Evolutionary conservation across 2,329 filamentous ascomycete genomes (phyloP).

Genomic region (Fonsecaea multimorphosa): DNA sequence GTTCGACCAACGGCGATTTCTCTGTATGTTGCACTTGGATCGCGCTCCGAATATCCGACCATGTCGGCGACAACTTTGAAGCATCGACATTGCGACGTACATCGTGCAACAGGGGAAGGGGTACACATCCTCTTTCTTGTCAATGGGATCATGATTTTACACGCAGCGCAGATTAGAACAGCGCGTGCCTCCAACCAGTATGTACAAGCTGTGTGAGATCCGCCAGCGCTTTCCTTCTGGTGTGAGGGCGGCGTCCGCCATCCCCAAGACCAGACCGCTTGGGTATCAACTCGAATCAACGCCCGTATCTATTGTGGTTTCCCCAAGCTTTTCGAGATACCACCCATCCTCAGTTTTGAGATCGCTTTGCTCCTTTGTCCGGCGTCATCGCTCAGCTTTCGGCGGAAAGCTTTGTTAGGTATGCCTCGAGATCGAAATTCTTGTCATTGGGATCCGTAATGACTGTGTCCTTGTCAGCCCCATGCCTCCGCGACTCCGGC

Average conservation of each 20-base stretch:
- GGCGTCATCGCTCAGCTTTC: constrained; percentile 31
- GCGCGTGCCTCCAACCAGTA: constrained; percentile 24
- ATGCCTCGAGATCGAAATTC: constrained; percentile 92
- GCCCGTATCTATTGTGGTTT: constrained; percentile 28
- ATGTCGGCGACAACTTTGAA: background rate
- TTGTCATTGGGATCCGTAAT: constrained; percentile 80
- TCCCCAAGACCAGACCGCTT: constrained; percentile 19
- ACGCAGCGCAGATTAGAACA: constrained; percentile 18
- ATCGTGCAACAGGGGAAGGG: background rate
- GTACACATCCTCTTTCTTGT: constrained; percentile 7
- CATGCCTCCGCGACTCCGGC: constrained; percentile 2
- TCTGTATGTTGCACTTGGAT: background rate
- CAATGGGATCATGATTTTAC: constrained; percentile 32
- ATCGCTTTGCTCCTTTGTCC: background rate
- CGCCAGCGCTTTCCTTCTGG: constrained; percentile 20
- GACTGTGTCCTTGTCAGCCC: constrained; percentile 55
- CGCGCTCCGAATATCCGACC: background rate
- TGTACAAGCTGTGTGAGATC: constrained; percentile 32
- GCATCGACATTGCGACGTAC: background rate
- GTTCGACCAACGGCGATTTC: background rate
- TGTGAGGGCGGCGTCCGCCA: constrained; percentile 15
- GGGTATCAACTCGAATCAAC: constrained; percentile 32
- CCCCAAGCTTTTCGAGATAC: constrained; percentile 15
- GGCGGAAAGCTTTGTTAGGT: constrained; percentile 57
- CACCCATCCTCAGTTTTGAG: constrained; percentile 5